Conservation (phyloP, 495 filamentous ascomycete species). For the Aspergillus saccharolyticus region DNA sequence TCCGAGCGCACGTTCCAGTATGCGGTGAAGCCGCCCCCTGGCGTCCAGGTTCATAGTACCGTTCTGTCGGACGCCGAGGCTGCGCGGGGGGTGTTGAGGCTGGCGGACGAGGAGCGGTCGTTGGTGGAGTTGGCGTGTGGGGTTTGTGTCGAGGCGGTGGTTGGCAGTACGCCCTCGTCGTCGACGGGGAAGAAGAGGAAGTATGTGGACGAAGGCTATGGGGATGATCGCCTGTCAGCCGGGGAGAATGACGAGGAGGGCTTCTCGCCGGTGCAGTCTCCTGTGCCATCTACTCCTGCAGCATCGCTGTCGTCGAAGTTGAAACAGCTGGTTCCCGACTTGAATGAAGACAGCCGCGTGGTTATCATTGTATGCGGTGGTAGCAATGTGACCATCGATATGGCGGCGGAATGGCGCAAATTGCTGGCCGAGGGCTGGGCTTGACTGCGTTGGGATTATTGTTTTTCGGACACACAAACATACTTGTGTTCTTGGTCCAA, state of each 20-base stretch:
- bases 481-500: neutral
- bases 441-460: neutral
- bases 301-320: conserved; percentile 45
- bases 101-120: conserved; percentile 77
- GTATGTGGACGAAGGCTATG: conserved; percentile 35
- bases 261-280: conserved; percentile 11
- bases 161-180: conserved; percentile 30
- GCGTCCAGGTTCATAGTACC: conserved; percentile 52
- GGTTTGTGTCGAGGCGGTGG: conserved; percentile 61
- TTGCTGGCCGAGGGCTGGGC: conserved; percentile 39
- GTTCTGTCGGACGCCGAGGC: conserved; percentile 79
- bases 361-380: conserved; percentile 88
- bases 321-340: conserved; percentile 52
- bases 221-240: conserved; percentile 35
- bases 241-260: conserved; percentile 32
- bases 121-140: conserved; percentile 82
- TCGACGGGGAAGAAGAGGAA: conserved; percentile 34
- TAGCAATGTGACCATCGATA: conserved; percentile 63
- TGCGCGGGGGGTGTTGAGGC: conserved; percentile 63
- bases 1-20: conserved; percentile 67
- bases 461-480: neutral
- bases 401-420: conserved; percentile 58
- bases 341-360: conserved; percentile 59
- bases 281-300: conserved; percentile 8
- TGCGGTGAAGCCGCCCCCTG: conserved; percentile 35